Evolutionary conservation across 2,329 filamentous ascomycete genomes (phyloP).

Genomic region (Ophiostoma ips): DNA sequence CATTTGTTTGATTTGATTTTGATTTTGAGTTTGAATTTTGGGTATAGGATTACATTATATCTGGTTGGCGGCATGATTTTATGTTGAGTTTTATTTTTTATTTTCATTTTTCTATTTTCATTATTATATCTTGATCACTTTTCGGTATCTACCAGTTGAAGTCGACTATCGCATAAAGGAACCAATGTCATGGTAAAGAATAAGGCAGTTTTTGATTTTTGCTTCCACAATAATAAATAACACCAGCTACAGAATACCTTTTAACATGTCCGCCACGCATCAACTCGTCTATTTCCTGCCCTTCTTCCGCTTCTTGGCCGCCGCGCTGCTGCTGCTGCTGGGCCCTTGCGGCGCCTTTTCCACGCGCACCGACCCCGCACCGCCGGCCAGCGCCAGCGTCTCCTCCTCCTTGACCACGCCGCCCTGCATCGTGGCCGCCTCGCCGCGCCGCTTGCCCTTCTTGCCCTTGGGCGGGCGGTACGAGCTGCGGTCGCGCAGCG

Average conservation of each 20-base stretch:
- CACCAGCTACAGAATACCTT: too few relatives aligned
- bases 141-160: too few relatives aligned
- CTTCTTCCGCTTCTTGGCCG: slow-evolving; percentile 27
- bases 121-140: too few relatives aligned
- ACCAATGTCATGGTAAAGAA: too few relatives aligned
- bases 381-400: slow-evolving; percentile 49
- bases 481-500: slow-evolving; percentile 72
- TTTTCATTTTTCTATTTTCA: too few relatives aligned
- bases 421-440: slow-evolving; percentile 71
- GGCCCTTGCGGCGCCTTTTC: slow-evolving; percentile 34
- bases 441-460: slow-evolving; percentile 54
- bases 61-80: not conserved
- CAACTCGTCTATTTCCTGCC: slow-evolving; percentile 23
- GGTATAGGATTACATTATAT: not conserved
- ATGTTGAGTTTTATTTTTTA: too few relatives aligned
- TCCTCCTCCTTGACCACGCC: slow-evolving; percentile 64
- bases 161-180: too few relatives aligned
- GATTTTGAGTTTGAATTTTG: not conserved
- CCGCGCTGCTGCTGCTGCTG: slow-evolving; percentile 1
- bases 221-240: too few relatives aligned
- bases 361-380: slow-evolving; percentile 48
- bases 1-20: not conserved
- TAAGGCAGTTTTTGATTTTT: too few relatives aligned
- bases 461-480: slow-evolving; percentile 84
- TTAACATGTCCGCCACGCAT: too few relatives aligned